Percentiles rank a stretch among this genome's conserved stretches.
These are phyloP conservation scores for Auricularia cornea DNA, from an alignment of 768 basidiomycete species.

Conservation along the genomic window DNA sequence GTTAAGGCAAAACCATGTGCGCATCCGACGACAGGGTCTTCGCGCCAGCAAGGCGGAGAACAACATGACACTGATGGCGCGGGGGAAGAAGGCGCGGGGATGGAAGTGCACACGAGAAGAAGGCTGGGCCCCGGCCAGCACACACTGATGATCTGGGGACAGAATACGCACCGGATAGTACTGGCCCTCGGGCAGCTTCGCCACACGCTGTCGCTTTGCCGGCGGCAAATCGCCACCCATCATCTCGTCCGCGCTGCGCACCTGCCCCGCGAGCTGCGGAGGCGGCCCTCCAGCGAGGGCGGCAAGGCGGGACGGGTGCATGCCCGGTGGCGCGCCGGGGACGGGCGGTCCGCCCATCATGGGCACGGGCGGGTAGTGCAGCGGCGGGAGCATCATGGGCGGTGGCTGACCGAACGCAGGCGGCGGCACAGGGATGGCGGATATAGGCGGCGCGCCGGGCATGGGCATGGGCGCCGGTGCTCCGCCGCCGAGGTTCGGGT, in stretches of 20 bases:
- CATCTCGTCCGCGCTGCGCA: constrained; percentile 65
- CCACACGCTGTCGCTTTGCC: constrained; percentile 80
- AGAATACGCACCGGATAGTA: constrained; percentile 61
- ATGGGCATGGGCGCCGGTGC: constrained; percentile 15
- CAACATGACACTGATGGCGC: not conserved
- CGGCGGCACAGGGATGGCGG: constrained; percentile 87
- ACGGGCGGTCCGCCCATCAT: constrained; percentile 25
- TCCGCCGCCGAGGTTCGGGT: constrained; percentile 40
- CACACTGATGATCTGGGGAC: not conserved
- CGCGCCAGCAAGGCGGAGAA: not conserved
- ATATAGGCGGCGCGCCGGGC: constrained; percentile 52
- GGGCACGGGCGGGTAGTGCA: constrained; percentile 69
- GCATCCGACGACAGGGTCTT: too few relatives aligned
- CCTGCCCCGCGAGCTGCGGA: constrained; percentile 54
- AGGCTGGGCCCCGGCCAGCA: constrained; percentile 7
- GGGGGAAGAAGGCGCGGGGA: not conserved
- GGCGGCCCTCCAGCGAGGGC: constrained; percentile 41
- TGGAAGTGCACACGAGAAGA: constrained; percentile 8
- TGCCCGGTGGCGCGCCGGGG: constrained; percentile 36
- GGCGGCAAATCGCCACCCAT: constrained; percentile 66
- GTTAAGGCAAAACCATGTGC: not conserved
- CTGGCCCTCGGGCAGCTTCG: constrained; percentile 76
- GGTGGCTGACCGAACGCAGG: constrained; percentile 55
- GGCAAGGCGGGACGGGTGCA: constrained; percentile 63
- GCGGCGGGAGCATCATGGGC: constrained; percentile 76